Evolutionary conservation across 257 asterid species (phyloP).

Genomic region (Nicotiana obtusifolia): DNA sequence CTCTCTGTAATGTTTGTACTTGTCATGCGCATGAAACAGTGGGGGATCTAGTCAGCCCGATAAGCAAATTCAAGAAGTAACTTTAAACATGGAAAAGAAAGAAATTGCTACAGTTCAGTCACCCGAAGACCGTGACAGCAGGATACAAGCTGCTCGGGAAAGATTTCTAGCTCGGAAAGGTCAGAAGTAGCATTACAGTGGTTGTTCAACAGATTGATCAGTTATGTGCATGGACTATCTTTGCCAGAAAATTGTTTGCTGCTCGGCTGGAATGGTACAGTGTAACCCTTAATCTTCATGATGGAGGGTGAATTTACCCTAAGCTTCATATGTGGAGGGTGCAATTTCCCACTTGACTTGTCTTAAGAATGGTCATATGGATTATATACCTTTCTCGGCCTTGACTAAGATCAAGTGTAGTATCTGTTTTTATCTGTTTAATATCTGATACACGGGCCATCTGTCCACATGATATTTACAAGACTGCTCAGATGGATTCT

Average conservation of each 20-base stretch:
- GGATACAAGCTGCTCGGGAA: slow-evolving; percentile 38
- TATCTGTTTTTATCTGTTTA: background rate
- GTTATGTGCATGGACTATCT: background rate
- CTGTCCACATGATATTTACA: background rate
- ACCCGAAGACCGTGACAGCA: slow-evolving; percentile 29
- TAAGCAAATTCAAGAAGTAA: slow-evolving; percentile 30
- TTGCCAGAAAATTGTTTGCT: background rate
- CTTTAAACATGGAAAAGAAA: slow-evolving; percentile 20
- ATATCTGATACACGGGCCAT: too few species aligned
- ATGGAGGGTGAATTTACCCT: background rate
- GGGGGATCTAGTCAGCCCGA: slow-evolving; percentile 39
- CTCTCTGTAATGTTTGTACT: slow-evolving; percentile 6
- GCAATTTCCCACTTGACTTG: background rate
- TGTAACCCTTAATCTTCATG: background rate
- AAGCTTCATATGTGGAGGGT: background rate
- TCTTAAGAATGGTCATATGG: background rate
- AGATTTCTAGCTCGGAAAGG: slow-evolving; percentile 37
- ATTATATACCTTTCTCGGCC: background rate
- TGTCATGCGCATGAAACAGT: slow-evolving; percentile 27
- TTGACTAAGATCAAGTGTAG: background rate
- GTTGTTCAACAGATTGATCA: background rate
- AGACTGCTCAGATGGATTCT: background rate
- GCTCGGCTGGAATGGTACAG: background rate
- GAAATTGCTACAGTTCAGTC: slow-evolving; percentile 15
- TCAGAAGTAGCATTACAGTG: slow-evolving; percentile 5